Conservation (phyloP, 768 basidiomycete species). For the Amylocystis lapponica region DNA sequence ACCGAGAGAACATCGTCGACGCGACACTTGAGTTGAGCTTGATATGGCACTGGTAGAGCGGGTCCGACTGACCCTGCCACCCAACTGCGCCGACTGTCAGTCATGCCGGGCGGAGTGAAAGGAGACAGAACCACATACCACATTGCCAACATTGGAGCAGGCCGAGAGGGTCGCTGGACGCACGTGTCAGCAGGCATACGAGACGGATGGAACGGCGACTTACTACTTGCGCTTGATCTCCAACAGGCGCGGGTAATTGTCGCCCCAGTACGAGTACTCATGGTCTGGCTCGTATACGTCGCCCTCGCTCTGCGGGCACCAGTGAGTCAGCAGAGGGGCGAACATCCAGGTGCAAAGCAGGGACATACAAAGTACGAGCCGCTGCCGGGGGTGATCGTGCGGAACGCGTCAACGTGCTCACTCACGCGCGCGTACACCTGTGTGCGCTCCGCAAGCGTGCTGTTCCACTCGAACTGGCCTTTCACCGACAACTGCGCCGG, state of each 20-base stretch:
- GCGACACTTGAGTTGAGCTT: too few relatives aligned
- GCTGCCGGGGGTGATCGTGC: slow-evolving; percentile 20
- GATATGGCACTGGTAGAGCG: slow-evolving; percentile 17
- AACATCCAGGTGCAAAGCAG: neutral
- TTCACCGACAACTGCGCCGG: slow-evolving; percentile 9
- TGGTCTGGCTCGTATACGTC: slow-evolving; percentile 30
- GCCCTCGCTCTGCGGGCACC: slow-evolving; percentile 25
- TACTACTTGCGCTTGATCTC: slow-evolving; percentile 30
- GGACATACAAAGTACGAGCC: slow-evolving; percentile 28
- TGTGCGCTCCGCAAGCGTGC: slow-evolving; percentile 9
- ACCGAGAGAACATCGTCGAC: too few relatives aligned
- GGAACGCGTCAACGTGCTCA: slow-evolving; percentile 14
- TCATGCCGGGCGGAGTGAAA: neutral
- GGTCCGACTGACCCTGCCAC: slow-evolving; percentile 21
- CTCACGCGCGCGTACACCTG: slow-evolving; percentile 8
- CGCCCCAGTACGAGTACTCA: slow-evolving; percentile 28
- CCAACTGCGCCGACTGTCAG: slow-evolving; percentile 17
- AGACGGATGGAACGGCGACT: slow-evolving; percentile 5
- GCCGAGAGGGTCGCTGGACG: slow-evolving; percentile 21
- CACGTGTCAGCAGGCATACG: neutral
- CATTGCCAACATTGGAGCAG: slow-evolving; percentile 32
- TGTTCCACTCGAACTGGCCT: slow-evolving; percentile 13
- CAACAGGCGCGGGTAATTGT: slow-evolving; percentile 26
- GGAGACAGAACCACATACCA: slow-evolving; percentile 17
- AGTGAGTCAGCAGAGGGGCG: neutral